Evolutionary conservation across 2,329 filamentous ascomycete genomes (phyloP).

Genomic region (Xylariaceae sp.): DNA sequence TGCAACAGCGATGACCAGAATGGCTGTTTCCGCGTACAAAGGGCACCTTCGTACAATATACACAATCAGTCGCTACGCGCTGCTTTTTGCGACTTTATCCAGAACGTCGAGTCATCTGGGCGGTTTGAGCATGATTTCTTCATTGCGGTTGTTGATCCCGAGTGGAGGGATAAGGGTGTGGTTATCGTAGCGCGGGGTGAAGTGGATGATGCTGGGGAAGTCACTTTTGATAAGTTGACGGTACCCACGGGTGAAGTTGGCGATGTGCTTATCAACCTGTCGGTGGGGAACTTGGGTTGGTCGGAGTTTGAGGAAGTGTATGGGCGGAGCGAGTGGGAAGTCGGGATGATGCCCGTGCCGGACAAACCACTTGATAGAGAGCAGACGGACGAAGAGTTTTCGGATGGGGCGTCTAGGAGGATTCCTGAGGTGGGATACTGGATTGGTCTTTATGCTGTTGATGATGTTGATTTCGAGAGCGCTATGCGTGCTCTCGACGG

Average conservation of each 20-base stretch:
- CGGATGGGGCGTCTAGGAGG: neutral
- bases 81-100: neutral
- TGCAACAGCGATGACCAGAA: slow-evolving; percentile 1
- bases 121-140: slow-evolving; percentile 5
- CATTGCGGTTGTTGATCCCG: neutral
- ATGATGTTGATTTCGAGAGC: neutral
- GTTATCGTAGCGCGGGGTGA: slow-evolving; percentile 1
- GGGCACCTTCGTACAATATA: neutral
- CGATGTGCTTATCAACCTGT: neutral
- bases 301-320: neutral
- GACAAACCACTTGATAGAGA: too few relatives aligned
- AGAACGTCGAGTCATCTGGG: neutral
- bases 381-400: neutral
- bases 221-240: neutral
- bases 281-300: neutral
- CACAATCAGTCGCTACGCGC: neutral
- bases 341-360: too few relatives aligned
- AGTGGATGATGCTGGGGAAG: neutral
- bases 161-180: slow-evolving; percentile 1
- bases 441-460: neutral
- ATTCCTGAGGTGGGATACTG: neutral
- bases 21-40: neutral
- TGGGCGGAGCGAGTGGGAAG: neutral
- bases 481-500: neutral
- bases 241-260: neutral